Base-by-base conservation (phyloP, 2,329 filamentous ascomycete species). In the Tolypocladium guangdongense region DNA sequence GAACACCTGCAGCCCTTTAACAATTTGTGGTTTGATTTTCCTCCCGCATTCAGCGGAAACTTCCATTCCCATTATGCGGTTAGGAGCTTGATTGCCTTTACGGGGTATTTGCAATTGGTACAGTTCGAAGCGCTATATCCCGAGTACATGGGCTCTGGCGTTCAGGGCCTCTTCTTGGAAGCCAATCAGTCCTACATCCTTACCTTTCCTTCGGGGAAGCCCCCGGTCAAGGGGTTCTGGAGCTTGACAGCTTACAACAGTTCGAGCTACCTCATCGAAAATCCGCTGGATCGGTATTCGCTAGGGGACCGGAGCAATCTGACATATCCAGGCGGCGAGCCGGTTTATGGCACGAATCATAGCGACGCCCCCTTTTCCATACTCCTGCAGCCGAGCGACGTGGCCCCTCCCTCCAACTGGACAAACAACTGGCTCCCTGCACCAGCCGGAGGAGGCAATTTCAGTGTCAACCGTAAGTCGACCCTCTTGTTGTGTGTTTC, bases 201-300 rank as follows among this genome's bases (percentile, higher is more conserved):
- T 18, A 54, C 51, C 4, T 59, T 60, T 35, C 51, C 38, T 2
- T 43, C 54, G 2, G 48, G 41, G 1, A 60, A 54, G 45, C 54
- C 58, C 1, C 37, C 46, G n/a, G 47, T 55, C 33, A 27, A 46
- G 8, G 54, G 55, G 11, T 67, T 65, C 54, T 65, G 64, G 63
- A 63, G 61, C 54, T 11, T 66, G 51, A 61, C 62, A 1, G 54
- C 58, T 18, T 65, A 68, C 49, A 55, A 62, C 56, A 41, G 43
- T 11, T 49, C 58, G 4, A 53, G 58, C 27, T 59, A 56, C 20
- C 57, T 68, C 4, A 57, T 66, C 33, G 22, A 51, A 5, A 66
- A 67, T 51, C n/a, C 49, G 1, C 43, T 60, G 30, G 45, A 61
- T 33, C 53, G 55, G 5, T 66, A 64, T 49, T 55, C 58, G 2